Percentiles rank a stretch among this genome's conserved stretches.
phyloP scores from a whole-genome alignment of 306 rosid genomes.

The Cotoneaster glaucophyllus region DNA sequence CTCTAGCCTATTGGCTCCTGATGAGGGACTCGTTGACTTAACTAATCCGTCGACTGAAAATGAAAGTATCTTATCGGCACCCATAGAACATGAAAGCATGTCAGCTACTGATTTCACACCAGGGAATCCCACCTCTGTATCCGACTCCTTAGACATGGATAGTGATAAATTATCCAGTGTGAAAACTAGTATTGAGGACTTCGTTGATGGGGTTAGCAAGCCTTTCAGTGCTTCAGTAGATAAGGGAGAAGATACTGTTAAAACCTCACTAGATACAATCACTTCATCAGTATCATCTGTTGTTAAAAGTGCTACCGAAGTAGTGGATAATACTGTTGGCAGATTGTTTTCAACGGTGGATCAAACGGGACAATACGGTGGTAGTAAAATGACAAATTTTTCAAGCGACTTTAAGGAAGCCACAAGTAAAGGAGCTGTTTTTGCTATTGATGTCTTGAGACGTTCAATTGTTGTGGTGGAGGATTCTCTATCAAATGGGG shows the following conservation, averaged over 20 bases:
- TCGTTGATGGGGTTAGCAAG: slow-evolving; percentile 30
- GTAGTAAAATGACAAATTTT: slow-evolving; percentile 41
- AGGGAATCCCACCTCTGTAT: slow-evolving; percentile 21
- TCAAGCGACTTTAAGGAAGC: slow-evolving; percentile 55
- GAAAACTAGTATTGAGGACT: slow-evolving; percentile 45
- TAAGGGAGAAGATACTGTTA: slow-evolving; percentile 46
- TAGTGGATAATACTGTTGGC: slow-evolving; percentile 44
- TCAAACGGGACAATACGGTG: slow-evolving; percentile 55
- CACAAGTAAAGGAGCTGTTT: slow-evolving; percentile 43
- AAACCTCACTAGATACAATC: slow-evolving; percentile 45
- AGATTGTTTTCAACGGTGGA: slow-evolving; percentile 51
- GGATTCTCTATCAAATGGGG: slow-evolving; percentile 58
- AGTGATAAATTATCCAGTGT: slow-evolving; percentile 33
- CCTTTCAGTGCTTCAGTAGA: slow-evolving; percentile 47
- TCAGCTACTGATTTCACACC: slow-evolving; percentile 26
- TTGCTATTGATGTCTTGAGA: slow-evolving; percentile 61
- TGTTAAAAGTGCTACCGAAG: slow-evolving; percentile 39
- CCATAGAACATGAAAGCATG: slow-evolving; percentile 34
- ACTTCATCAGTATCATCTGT: slow-evolving; percentile 51
- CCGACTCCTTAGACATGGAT: slow-evolving; percentile 26
- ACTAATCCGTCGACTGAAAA: slow-evolving; percentile 32
- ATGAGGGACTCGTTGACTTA: slow-evolving; percentile 30
- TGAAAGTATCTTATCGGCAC: slow-evolving; percentile 25
- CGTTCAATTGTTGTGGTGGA: slow-evolving; percentile 46
- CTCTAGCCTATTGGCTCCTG: slow-evolving; percentile 28